Evolutionary conservation across 805 yeast genomes (phyloP), one percentile per base, ranked within the genome.

Genomic region (Wickerhamiella kurtzmanii): DNA sequence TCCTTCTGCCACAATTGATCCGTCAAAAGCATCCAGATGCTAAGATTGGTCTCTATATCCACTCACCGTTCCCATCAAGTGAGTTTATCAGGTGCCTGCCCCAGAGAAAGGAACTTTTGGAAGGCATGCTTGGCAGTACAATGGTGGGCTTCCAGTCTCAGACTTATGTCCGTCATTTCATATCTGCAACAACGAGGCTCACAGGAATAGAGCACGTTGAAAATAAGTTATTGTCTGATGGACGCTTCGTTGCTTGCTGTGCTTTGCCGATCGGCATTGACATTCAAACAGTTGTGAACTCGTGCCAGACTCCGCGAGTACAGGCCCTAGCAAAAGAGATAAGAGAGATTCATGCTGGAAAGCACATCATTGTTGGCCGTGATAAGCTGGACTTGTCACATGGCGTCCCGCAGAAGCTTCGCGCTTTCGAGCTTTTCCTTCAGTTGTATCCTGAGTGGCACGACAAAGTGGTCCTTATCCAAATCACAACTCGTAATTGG

Each of bases 361-460:
- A 65, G 50, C 83, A 80, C 62, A 77, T 92, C 53, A 83, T 92
- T 55, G 82, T 92, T 37, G 98, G 98, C 25, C 77, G 98, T 61
- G 99, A 92, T 61, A 70, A 97, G 50, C 73, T 92, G 50, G 97
- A 92, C 62, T 68, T 81, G 8, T 95, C 89, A 18, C 77, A 95
- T 51, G 97, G 98, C 28, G 95, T 92, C 22, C 77, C 84, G 3
- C 97, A 92, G 65, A 92, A 92, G 63, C 67, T 92, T 36, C 82
- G 86, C 63, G 96, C 96, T 0, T 88, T 81, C 64, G 95, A 85
- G 58, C 76, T 79, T 66, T 85, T 92, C 54, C 69, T 92, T 53
- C 84, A 82, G 49, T 79, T 83, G 83, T 87, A 79, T 56, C 98
- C 99, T 1, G 87, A 87, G 53, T 86, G 95, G 94, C 72, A 82